A percentile compares a stretch with the other conserved stretches of the same genome.
These are phyloP conservation scores for Leishmania gerbilli DNA, from an alignment of 208 protist genomes.

Conservation along the genomic window DNA sequence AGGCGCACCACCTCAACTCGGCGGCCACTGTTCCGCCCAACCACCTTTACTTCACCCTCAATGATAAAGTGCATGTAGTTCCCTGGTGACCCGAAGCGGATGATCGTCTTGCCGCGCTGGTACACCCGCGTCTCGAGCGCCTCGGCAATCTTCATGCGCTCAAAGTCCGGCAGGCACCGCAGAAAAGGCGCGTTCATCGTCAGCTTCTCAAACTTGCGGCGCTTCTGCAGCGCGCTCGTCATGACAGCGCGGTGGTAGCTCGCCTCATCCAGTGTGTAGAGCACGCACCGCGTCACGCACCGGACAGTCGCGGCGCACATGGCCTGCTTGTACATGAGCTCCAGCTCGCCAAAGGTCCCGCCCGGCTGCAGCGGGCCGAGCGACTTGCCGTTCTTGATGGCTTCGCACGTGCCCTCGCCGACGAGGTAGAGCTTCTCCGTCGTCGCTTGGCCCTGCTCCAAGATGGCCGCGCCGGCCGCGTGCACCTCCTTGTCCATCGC, in stretches of 20 bases:
- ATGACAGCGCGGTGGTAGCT: conserved; percentile 84
- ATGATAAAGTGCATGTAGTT: conserved; percentile 82
- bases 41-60: conserved; percentile 75
- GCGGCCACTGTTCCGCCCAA: conserved; percentile 68
- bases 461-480: conserved; percentile 59
- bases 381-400: conserved; percentile 76
- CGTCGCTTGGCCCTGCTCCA: conserved; percentile 71
- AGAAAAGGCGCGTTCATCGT: conserved; percentile 74
- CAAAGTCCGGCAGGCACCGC: conserved; percentile 75
- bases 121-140: conserved; percentile 73
- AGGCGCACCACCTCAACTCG: conserved; percentile 71
- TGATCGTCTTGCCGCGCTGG: conserved; percentile 65
- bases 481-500: conserved; percentile 68
- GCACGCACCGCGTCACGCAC: conserved; percentile 68
- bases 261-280: conserved; percentile 86
- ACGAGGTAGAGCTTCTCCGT: conserved; percentile 80
- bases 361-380: conserved; percentile 61
- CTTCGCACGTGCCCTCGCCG: conserved; percentile 78
- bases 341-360: conserved; percentile 80
- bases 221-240: conserved; percentile 64
- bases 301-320: conserved; percentile 81
- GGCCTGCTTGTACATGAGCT: conserved; percentile 89
- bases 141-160: conserved; percentile 87
- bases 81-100: conserved; percentile 65
- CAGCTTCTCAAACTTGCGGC: conserved; percentile 69